These are phyloP conservation scores for Lactarius hatsudake DNA, from an alignment of 768 basidiomycete species.

Conservation along the genomic window DNA sequence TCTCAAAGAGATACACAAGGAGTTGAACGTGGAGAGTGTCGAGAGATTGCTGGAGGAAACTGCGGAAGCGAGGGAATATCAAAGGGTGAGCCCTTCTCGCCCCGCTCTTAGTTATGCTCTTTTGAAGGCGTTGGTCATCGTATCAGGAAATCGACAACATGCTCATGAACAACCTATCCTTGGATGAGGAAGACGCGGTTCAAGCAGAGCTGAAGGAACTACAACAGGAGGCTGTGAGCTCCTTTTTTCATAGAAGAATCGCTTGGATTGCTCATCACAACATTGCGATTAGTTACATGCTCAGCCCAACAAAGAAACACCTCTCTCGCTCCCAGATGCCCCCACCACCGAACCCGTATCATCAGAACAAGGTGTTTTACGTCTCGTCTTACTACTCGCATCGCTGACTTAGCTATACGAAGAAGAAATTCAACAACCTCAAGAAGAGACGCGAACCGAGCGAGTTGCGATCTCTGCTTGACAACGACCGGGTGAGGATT, in stretches of 20 bases:
- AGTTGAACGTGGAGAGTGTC: conserved; percentile 90
- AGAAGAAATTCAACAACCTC: conserved; percentile 3
- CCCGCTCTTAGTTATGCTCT: neutral
- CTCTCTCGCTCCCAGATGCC: conserved; percentile 50
- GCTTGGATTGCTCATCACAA: conserved; percentile 34
- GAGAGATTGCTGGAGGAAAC: conserved; percentile 94
- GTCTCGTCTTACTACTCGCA: neutral
- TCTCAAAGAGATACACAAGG: conserved; percentile 88
- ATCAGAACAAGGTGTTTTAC: conserved; percentile 36
- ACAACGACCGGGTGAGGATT: neutral
- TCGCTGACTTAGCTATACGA: conserved; percentile 10
- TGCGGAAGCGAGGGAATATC: conserved; percentile 88
- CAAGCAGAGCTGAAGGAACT: conserved; percentile 75
- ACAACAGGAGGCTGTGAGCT: conserved; percentile 59
- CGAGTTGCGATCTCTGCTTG: conserved; percentile 35
- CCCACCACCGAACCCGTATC: conserved; percentile 47
- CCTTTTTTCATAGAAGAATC: neutral
- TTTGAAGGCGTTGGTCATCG: neutral
- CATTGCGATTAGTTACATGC: neutral
- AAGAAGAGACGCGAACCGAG: conserved; percentile 20
- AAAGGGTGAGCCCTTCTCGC: conserved; percentile 53
- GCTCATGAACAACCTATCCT: conserved; percentile 73
- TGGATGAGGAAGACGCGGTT: conserved; percentile 93
- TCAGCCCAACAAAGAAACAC: conserved; percentile 29
- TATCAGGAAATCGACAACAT: conserved; percentile 87